Base-by-base conservation (phyloP, 106 monocot species). In the Acanthochlamys bracteata region DNA sequence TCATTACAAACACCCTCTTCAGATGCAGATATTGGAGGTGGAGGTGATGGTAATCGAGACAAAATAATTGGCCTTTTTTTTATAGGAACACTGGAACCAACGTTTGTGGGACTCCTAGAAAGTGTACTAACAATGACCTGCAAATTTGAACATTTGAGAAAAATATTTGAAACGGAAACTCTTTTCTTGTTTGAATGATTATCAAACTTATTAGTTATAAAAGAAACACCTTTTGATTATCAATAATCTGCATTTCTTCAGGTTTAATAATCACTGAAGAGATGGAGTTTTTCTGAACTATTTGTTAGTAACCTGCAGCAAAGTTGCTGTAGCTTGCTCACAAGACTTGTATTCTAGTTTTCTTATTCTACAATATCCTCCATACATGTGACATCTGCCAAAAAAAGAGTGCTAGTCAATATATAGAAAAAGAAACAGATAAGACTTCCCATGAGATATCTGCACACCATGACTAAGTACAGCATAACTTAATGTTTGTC, bases 221-320 rank as follows among this genome's bases (percentile, higher is more conserved):
- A 24, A 59, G 26, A 17, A 17, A 59, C 22, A 59, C 59, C 59
- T 59, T 59, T 25, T 59, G 25, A 33, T 59, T 59, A 59, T 59
- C 27, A 59, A 25, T 14, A 4, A 6, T 33, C 24, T 26, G 26
- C 59, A 59, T 59, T 17, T 26, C 59, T 59, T 33, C 59, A 59
- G 59, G 14, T 33, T 14, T 14, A 26, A 59, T 14, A 25, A 59
- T 33, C 33, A 33, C 33, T 33, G 33, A 33, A 33, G 1, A 33
- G 33, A 33, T 33, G 33, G 33, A 33, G 33, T 33, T 33, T 1
- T 33, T 33, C 33, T 6, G 33, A 33, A 33, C 6, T 33, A 33
- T 6, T 33, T 33, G 33, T 33, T 33, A 33, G 33, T 33, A 6
- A 33, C 6, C 33, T 33, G 17, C 56, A 20, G 9, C 17, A 23